Percentiles rank a stretch among this genome's conserved stretches.
phyloP scores from a whole-genome alignment of 148 eudicot genomes.

The Bassia scoparia region DNA sequence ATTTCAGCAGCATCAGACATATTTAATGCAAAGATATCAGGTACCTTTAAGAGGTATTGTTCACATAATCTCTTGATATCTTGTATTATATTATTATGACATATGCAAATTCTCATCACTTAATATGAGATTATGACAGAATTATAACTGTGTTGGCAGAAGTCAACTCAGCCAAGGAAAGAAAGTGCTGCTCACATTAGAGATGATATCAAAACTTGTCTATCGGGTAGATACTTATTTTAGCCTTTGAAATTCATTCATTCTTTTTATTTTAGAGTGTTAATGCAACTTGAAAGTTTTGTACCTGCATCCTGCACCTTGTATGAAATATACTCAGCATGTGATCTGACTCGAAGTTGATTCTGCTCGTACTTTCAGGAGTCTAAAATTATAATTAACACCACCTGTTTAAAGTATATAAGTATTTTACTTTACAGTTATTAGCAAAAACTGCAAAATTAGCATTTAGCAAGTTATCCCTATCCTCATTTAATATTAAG shows the following conservation, averaged over 20 bases:
- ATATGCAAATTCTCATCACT: neutral
- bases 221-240: constrained; percentile 50
- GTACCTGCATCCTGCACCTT: neutral
- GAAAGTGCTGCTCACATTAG: constrained; percentile 69
- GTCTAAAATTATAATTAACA: neutral
- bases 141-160: constrained; percentile 36
- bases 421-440: neutral
- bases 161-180: constrained; percentile 92
- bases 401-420: neutral
- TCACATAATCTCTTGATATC: constrained; percentile 8
- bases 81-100: neutral
- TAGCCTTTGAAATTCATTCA: neutral
- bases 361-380: neutral
- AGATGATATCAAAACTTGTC: constrained; percentile 84
- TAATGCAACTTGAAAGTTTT: neutral
- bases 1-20: constrained; percentile 79
- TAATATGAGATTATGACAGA: constrained; percentile 10
- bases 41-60: constrained; percentile 85
- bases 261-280: neutral
- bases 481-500: neutral
- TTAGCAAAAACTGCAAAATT: neutral
- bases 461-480: neutral
- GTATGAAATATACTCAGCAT: neutral
- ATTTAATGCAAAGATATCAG: constrained; percentile 84
- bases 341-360: neutral